These are phyloP conservation scores for Coemansia sp. DNA, from an alignment of 192 early-diverging fungal species.

Conservation along the genomic window DNA sequence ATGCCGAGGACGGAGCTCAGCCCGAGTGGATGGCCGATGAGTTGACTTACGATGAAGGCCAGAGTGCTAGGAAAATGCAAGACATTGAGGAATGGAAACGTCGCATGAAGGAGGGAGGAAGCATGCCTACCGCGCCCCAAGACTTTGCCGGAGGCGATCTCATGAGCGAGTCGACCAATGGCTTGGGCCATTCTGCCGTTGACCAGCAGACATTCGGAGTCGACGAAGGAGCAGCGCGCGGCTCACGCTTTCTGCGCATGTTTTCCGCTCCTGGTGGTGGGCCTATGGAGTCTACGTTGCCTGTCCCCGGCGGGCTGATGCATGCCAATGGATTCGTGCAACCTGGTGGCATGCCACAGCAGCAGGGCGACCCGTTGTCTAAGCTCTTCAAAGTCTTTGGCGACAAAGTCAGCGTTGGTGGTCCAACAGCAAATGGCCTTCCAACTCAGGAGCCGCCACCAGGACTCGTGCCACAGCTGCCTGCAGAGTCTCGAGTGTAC, in stretches of 20 bases:
- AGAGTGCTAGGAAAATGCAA: constrained; percentile 39
- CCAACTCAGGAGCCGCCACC: constrained; percentile 1
- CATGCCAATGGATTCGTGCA: not conserved
- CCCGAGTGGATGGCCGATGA: constrained; percentile 55
- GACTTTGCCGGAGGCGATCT: not conserved
- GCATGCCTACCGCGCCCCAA: not conserved
- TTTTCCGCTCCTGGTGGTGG: constrained; percentile 17
- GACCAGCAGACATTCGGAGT: not conserved
- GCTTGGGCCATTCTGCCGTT: not conserved
- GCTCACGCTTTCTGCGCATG: constrained; percentile 47
- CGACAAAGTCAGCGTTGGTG: constrained; percentile 38
- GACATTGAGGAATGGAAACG: constrained; percentile 56
- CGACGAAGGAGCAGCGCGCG: constrained; percentile 20
- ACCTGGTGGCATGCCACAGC: not conserved
- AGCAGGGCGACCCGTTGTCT: constrained; percentile 31
- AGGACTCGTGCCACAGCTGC: not conserved
- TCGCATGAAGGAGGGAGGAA: constrained; percentile 32
- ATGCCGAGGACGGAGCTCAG: constrained; percentile 16
- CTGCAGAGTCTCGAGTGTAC: constrained; percentile 5
- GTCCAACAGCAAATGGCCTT: not conserved
- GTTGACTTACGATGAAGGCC: constrained; percentile 36
- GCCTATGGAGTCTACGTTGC: not conserved
- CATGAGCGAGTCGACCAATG: not conserved
- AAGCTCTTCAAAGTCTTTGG: constrained; percentile 53
- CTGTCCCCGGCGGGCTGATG: constrained; percentile 12